Percentiles rank a stretch among this genome's conserved stretches.
phyloP scores from a whole-genome alignment of 1,139 yeast genomes.

The Geotrichum cucujoidarum region DNA sequence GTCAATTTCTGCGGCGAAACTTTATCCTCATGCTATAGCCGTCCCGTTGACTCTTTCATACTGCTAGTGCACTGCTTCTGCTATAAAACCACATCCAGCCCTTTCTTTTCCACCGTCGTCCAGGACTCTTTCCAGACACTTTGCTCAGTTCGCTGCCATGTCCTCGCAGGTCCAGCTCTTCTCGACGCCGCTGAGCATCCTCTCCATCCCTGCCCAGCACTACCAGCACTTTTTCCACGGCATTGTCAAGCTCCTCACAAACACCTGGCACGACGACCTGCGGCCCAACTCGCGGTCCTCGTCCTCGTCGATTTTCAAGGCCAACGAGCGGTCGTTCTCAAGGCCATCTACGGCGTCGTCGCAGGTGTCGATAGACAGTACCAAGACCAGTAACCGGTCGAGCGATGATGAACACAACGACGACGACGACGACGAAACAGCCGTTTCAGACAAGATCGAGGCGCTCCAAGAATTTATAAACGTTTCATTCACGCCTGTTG shows the following conservation, averaged over 20 bases:
- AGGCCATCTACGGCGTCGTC: neutral
- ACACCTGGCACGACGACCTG: conserved; percentile 25
- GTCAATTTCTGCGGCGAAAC: no score
- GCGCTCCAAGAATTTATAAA: conserved; percentile 43
- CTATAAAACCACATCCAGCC: neutral
- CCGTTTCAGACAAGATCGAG: conserved; percentile 20
- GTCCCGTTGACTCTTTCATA: neutral
- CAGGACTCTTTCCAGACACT: neutral
- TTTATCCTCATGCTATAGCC: no score
- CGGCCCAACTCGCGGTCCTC: neutral
- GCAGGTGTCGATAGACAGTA: neutral
- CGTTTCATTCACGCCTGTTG: conserved; percentile 53
- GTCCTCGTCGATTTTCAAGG: neutral
- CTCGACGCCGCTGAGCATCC: conserved; percentile 29
- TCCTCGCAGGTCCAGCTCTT: conserved; percentile 15
- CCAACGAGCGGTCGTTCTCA: neutral
- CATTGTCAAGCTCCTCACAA: conserved; percentile 29
- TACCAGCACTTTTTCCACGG: conserved; percentile 32
- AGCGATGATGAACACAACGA: conserved; percentile 9
- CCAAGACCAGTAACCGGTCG: neutral
- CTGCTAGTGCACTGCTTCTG: neutral
- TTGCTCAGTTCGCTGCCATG: neutral
- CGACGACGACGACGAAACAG: conserved; percentile 15
- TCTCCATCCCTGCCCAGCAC: conserved; percentile 31
- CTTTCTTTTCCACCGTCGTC: neutral